Percentiles rank a stretch among this genome's conserved stretches.
phyloP scores from a whole-genome alignment of 2,329 filamentous ascomycete species.

The Epichloe sibirici region DNA sequence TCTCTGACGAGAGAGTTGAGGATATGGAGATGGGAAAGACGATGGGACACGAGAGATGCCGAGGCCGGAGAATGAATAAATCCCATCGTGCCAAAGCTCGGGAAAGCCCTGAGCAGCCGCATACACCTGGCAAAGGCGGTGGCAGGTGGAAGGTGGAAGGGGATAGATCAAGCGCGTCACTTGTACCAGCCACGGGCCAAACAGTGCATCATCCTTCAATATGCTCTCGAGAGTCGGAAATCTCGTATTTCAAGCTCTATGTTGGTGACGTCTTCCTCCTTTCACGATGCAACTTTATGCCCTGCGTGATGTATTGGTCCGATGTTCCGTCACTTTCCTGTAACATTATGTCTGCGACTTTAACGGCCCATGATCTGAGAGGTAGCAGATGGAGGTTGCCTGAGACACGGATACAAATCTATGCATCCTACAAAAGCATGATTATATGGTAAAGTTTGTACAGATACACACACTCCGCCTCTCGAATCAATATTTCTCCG shows the following conservation, averaged over 20 bases:
- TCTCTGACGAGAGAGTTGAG: neutral
- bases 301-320: too few relatives aligned
- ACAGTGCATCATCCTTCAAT: neutral
- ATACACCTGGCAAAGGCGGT: slow-evolving; percentile 2
- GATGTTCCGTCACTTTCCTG: too few relatives aligned
- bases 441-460: neutral
- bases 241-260: neutral
- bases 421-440: neutral
- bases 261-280: neutral
- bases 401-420: neutral
- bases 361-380: neutral
- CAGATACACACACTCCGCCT: neutral
- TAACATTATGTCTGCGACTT: neutral
- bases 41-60: slow-evolving; percentile 4
- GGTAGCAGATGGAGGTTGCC: neutral
- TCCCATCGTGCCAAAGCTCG: neutral
- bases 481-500: neutral
- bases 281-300: too few relatives aligned
- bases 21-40: slow-evolving; percentile 3
- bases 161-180: neutral
- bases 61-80: neutral
- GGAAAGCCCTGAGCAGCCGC: slow-evolving; percentile 6
- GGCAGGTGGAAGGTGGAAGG: slow-evolving; percentile 3
- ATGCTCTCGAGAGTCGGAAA: neutral
- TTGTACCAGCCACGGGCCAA: neutral